These are phyloP conservation scores for Myrmaecium sp. DNA, from an alignment of 2,329 filamentous ascomycete genomes.

Conservation along the genomic window DNA sequence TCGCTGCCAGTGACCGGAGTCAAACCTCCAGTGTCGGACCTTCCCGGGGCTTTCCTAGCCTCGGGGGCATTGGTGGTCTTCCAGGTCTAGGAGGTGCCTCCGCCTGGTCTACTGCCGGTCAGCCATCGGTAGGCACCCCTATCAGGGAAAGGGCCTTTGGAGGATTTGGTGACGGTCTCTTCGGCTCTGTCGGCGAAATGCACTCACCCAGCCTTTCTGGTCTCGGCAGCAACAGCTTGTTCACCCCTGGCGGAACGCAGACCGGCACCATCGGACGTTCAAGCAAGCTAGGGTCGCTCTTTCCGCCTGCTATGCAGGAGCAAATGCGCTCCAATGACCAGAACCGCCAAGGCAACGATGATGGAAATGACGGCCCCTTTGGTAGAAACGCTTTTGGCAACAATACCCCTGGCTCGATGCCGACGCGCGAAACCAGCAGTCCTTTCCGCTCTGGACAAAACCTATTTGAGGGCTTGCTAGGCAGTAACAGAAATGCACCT, in stretches of 20 bases:
- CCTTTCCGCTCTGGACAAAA: slow-evolving; percentile 21
- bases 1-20: slow-evolving; percentile 69
- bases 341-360: slow-evolving; percentile 38
- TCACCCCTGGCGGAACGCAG: slow-evolving; percentile 42
- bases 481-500: slow-evolving; percentile 4
- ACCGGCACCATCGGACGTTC: slow-evolving; percentile 54
- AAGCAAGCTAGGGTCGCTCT: slow-evolving; percentile 74
- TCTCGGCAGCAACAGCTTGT: slow-evolving; percentile 45
- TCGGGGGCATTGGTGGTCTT: slow-evolving; percentile 43
- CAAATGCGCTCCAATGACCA: slow-evolving; percentile 53
- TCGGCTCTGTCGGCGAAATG: slow-evolving; percentile 60
- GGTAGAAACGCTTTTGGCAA: slow-evolving; percentile 41
- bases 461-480: slow-evolving; percentile 22
- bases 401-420: slow-evolving; percentile 13
- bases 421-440: slow-evolving; percentile 22
- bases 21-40: slow-evolving; percentile 80
- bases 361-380: slow-evolving; percentile 40
- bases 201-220: slow-evolving; percentile 57
- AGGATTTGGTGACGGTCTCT: slow-evolving; percentile 44
- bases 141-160: slow-evolving; percentile 36
- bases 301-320: slow-evolving; percentile 77
- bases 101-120: slow-evolving; percentile 47
- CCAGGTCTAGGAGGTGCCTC: slow-evolving; percentile 40
- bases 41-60: slow-evolving; percentile 47
- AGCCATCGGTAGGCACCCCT: slow-evolving; percentile 61